phyloP scores from a whole-genome alignment of 345 rosid species.

The Salix exigua region DNA sequence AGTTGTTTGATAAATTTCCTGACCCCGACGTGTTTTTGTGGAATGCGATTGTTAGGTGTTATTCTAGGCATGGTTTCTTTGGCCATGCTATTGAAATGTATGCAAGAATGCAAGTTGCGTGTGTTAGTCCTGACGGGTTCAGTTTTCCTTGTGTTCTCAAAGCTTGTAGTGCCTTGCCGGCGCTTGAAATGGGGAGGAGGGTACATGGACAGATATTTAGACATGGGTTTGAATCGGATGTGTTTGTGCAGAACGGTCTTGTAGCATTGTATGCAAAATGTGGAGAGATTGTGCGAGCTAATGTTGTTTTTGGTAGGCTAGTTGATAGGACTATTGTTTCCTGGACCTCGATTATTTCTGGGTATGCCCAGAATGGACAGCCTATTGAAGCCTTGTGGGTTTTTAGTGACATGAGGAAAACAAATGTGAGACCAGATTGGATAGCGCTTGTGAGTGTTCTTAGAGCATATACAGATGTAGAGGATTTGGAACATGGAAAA shows the following conservation, averaged over 20 bases:
- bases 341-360: conserved; percentile 71
- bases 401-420: conserved; percentile 50
- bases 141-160: conserved; percentile 55
- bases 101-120: conserved; percentile 41
- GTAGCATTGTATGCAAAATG: conserved; percentile 68
- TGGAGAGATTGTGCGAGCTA: conserved; percentile 36
- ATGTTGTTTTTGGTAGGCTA: conserved; percentile 48
- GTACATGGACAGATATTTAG: conserved; percentile 61
- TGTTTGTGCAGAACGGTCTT: conserved; percentile 64
- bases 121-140: conserved; percentile 53
- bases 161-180: conserved; percentile 46
- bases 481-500: conserved; percentile 50
- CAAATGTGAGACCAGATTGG: conserved; percentile 52
- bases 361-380: conserved; percentile 59
- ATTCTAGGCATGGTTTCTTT: conserved; percentile 41
- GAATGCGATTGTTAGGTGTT: conserved; percentile 60
- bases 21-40: conserved; percentile 50
- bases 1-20: conserved; percentile 56
- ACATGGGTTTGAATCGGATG: conserved; percentile 53
- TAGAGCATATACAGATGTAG: conserved; percentile 54
- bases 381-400: conserved; percentile 53
- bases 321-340: conserved; percentile 50
- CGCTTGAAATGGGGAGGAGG: conserved; percentile 38
- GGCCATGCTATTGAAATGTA: conserved; percentile 44
- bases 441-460: conserved; percentile 64